Base-by-base conservation (phyloP, 2,329 filamentous ascomycete genomes). In the Penicillium sp. region DNA sequence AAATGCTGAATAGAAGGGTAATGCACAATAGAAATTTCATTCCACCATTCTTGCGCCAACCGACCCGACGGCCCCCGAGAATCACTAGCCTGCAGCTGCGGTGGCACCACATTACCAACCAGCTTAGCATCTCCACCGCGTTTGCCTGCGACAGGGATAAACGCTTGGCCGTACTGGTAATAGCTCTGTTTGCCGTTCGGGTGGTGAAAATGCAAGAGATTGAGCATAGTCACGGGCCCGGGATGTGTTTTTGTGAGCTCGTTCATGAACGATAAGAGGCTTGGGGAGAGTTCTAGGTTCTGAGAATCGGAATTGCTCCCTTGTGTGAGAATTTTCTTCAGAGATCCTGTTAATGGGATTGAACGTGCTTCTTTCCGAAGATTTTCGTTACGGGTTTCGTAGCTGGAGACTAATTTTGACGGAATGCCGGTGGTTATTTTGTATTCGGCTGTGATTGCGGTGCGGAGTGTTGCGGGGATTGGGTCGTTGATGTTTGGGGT, bases 21-120 rank as follows among this genome's bases (percentile, higher is more conserved):
- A 70, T 86, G 84, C 49, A 84, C 84, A 36, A 87, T 73, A 0
- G 84, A 84, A 54, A 87, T 77, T 68, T 87, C 84, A 64, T 87
- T 81, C 84, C 84, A 87, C 46, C 69, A 70, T 10, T 68, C 69
- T 39, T 55, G 52, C 33, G 60, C 63, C 13, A 56, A 61, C 26
- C 26, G 58, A 15, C 59, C 61, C 42, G 39, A 27, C n/a, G 34
- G 36, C 2, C 62, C 63, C 12, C 62, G 47, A 3, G 65, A 64
- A 49, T 70, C 68, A 12, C 60, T 56, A 9, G 49, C 36, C 13
- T 39, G 49, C 15, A 47, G 34, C 3, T 54, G 42, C 2, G 64
- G 60, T 27, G 59, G 50, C 13, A 82, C 74, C 1, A 85, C 80
- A 49, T 78, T 83, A 0, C 84, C 84, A 0, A 86, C 82, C 5